phyloP scores from a whole-genome alignment of 257 asterid species.

The Penstemon newberryi region DNA sequence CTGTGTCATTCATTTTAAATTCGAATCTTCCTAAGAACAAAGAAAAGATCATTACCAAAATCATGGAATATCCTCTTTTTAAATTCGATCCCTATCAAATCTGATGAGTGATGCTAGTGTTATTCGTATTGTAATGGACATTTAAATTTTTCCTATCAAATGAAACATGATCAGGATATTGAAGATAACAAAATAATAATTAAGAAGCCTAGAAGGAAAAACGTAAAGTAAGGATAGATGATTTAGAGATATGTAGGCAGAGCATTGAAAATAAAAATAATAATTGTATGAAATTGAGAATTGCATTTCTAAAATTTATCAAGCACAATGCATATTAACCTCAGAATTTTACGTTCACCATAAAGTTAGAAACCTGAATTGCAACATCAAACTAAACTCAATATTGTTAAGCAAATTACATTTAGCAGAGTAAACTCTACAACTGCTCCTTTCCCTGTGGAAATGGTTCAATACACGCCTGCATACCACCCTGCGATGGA shows the following conservation, averaged over 20 bases:
- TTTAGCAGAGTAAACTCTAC: slow-evolving; percentile 8
- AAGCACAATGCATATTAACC: slow-evolving; percentile 5
- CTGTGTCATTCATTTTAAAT: no score
- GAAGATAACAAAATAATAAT: no score
- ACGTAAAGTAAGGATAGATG: slow-evolving; percentile 29
- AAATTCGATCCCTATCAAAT: no score
- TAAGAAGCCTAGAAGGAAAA: slow-evolving; percentile 22
- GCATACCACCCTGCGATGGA: slow-evolving; percentile 43
- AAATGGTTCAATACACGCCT: slow-evolving; percentile 42
- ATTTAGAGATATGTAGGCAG: slow-evolving; percentile 50
- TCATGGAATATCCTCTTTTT: no score
- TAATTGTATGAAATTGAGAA: neutral
- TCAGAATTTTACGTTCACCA: slow-evolving; percentile 2
- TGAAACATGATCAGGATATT: no score
- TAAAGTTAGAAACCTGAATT: neutral
- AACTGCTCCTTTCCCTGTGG: slow-evolving; percentile 55
- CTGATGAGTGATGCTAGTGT: no score
- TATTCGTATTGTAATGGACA: no score
- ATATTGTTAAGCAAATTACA: neutral
- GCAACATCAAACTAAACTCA: slow-evolving; percentile 12
- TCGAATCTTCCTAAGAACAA: no score
- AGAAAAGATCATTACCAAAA: no score
- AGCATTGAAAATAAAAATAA: slow-evolving; percentile 41
- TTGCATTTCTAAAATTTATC: neutral
- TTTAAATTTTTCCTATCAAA: no score